phyloP scores from a whole-genome alignment of 1,139 yeast species.

The Blastobotrys aristatus region DNA sequence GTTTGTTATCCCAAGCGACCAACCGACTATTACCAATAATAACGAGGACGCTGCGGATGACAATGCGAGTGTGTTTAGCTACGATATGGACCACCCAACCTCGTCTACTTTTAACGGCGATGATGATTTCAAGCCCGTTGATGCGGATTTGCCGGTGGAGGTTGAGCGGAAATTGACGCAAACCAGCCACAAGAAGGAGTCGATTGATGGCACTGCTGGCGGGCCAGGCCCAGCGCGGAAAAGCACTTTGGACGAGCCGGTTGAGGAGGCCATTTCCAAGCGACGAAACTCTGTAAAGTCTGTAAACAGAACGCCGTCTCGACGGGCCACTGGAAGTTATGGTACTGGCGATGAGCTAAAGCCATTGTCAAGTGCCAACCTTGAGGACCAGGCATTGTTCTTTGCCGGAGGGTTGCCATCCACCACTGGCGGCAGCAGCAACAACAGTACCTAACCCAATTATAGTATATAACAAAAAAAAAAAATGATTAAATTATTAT shows the following conservation, averaged over 20 bases:
- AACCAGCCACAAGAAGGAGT: slow-evolving; percentile 34
- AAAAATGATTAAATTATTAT: no score
- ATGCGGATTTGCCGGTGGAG: slow-evolving; percentile 30
- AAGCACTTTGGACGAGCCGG: slow-evolving; percentile 28
- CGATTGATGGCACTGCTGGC: slow-evolving; percentile 20
- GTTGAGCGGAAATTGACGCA: slow-evolving; percentile 36
- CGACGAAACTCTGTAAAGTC: slow-evolving; percentile 31
- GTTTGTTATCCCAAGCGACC: slow-evolving; percentile 20
- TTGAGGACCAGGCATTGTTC: slow-evolving; percentile 26
- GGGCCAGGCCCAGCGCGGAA: slow-evolving; percentile 37
- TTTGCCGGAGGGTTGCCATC: slow-evolving; percentile 35
- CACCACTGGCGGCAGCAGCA: slow-evolving; percentile 29
- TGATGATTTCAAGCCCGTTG: slow-evolving; percentile 34
- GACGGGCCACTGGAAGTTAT: slow-evolving; percentile 34
- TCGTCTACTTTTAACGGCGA: slow-evolving; percentile 30
- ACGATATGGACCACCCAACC: slow-evolving; percentile 32
- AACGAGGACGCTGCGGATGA: no score
- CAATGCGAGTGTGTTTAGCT: slow-evolving; percentile 33
- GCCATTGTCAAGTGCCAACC: slow-evolving; percentile 27
- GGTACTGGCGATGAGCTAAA: slow-evolving; percentile 31
- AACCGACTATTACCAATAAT: slow-evolving; percentile 1
- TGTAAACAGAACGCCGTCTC: slow-evolving; percentile 19
- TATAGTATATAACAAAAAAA: background rate
- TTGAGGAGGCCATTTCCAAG: slow-evolving; percentile 23
- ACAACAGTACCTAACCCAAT: background rate